A percentile compares a stretch with the other conserved stretches of the same genome.
Evolutionary conservation across 495 filamentous ascomycete species (phyloP).

Genomic region (Bombardia bombarda): DNA sequence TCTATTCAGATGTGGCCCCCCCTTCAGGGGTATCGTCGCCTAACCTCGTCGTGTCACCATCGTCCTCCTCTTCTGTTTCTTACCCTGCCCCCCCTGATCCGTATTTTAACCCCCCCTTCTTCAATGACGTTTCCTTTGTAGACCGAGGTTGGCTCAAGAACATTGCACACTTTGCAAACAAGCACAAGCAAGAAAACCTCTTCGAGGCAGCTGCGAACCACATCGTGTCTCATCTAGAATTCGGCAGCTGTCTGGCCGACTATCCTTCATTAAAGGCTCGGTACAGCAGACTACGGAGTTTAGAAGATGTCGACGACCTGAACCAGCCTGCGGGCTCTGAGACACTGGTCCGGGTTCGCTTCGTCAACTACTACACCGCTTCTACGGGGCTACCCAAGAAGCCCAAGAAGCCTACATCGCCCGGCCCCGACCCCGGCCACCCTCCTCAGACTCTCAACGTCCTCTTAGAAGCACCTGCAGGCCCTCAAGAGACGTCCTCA

Average conservation of each 20-base stretch:
- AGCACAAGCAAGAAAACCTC: conserved; percentile 61
- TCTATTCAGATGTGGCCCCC: conserved; percentile 25
- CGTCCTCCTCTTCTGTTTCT: conserved; percentile 11
- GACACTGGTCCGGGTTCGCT: conserved; percentile 47
- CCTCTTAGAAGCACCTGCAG: too few species aligned
- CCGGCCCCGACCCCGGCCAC: not conserved
- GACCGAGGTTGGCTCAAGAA: conserved; percentile 59
- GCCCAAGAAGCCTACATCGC: not conserved
- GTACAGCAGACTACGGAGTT: conserved; percentile 54
- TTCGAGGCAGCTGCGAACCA: conserved; percentile 61
- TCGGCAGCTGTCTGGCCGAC: conserved; percentile 74
- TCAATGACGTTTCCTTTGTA: conserved; percentile 59
- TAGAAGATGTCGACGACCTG: conserved; percentile 60
- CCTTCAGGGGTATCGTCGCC: conserved; percentile 21
- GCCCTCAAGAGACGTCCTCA: too few species aligned
- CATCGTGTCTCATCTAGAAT: conserved; percentile 73
- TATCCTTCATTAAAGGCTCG: conserved; percentile 59
- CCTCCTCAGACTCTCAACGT: not conserved
- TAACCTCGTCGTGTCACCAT: conserved; percentile 4
- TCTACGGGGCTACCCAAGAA: conserved; percentile 60
- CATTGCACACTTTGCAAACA: conserved; percentile 68
- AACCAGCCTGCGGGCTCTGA: conserved; percentile 1
- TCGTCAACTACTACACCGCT: conserved; percentile 86
- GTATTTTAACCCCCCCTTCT: conserved; percentile 64
- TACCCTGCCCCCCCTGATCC: conserved; percentile 35